Conservation (phyloP, 2,329 filamentous ascomycete species). For the Calonectria henricotiae region DNA sequence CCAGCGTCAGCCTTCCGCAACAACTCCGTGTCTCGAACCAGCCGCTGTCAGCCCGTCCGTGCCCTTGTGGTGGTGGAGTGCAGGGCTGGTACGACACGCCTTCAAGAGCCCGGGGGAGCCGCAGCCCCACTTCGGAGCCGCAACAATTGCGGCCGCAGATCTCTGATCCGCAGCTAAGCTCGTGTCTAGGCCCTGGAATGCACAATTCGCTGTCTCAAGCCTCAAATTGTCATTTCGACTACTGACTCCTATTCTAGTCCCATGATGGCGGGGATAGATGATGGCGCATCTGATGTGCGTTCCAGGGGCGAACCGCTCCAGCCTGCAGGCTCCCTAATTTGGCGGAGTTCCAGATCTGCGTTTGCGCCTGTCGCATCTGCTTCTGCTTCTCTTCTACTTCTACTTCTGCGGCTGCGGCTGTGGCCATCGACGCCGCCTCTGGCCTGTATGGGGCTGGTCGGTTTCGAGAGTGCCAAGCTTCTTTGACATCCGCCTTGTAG, state of each 20-base stretch:
- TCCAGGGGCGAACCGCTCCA: slow-evolving; percentile 39
- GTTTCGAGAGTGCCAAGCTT: slow-evolving; percentile 20
- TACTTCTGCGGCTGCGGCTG: background rate
- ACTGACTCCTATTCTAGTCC: slow-evolving; percentile 37
- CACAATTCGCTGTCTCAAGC: slow-evolving; percentile 39
- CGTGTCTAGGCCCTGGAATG: slow-evolving; percentile 42
- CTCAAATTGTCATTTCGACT: slow-evolving; percentile 39
- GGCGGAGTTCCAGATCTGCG: slow-evolving; percentile 20
- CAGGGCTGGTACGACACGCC: slow-evolving; percentile 31
- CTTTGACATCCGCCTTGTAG: slow-evolving; percentile 15
- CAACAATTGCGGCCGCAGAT: slow-evolving; percentile 51
- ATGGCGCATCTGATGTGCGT: slow-evolving; percentile 36
- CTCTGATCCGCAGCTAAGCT: slow-evolving; percentile 52
- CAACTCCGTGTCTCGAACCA: slow-evolving; percentile 33
- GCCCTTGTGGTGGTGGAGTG: slow-evolving; percentile 34
- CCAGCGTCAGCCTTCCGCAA: slow-evolving; percentile 25
- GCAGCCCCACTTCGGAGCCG: slow-evolving; percentile 54
- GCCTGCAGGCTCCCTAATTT: slow-evolving; percentile 23
- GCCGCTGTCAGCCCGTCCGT: slow-evolving; percentile 38
- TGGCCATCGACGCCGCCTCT: background rate
- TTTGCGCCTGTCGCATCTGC: slow-evolving; percentile 11
- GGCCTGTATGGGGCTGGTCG: background rate
- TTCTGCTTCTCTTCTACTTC: background rate
- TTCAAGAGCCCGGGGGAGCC: slow-evolving; percentile 49
- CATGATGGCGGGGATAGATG: slow-evolving; percentile 26